Conservation (phyloP, 2,329 filamentous ascomycete genomes). For the Ophiocordyceps australis region DNA sequence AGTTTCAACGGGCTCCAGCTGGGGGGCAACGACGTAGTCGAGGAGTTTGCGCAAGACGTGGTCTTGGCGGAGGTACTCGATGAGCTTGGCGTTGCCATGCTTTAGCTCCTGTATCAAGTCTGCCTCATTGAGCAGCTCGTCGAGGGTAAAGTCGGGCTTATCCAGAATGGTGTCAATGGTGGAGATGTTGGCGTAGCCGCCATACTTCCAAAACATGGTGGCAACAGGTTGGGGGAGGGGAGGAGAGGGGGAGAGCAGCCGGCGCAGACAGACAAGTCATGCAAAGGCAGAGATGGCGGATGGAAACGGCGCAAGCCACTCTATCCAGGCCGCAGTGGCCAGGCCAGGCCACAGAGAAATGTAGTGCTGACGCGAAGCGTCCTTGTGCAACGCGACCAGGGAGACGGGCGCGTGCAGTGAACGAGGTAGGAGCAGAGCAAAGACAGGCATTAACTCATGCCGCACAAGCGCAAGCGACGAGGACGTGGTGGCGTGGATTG, state of each 20-base stretch:
- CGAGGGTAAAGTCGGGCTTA: conserved; percentile 85
- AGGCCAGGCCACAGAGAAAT: no score
- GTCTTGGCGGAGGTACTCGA: conserved; percentile 86
- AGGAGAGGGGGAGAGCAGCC: conserved; percentile 4
- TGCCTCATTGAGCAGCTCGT: conserved; percentile 89
- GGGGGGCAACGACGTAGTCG: conserved; percentile 78
- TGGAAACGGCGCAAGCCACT: no score
- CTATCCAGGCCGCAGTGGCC: no score
- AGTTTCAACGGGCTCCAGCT: conserved; percentile 36
- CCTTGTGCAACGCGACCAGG: no score
- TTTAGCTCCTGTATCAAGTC: conserved; percentile 96
- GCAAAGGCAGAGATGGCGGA: no score
- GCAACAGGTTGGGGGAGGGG: conserved; percentile 13
- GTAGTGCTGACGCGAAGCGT: no score
- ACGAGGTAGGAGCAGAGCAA: no score
- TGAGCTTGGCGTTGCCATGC: conserved; percentile 92
- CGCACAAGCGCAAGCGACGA: no score
- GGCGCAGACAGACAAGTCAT: conserved; percentile 4
- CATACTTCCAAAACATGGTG: conserved; percentile 99
- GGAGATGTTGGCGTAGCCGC: conserved; percentile 94
- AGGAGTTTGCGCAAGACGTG: conserved; percentile 69
- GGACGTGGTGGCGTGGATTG: no score
- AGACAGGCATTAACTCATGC: no score
- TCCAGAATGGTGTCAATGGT: conserved; percentile 94
- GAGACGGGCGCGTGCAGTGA: no score